These are phyloP conservation scores for Colletotrichum nymphaeae DNA, from an alignment of 2,329 filamentous ascomycete species.

Conservation along the genomic window DNA sequence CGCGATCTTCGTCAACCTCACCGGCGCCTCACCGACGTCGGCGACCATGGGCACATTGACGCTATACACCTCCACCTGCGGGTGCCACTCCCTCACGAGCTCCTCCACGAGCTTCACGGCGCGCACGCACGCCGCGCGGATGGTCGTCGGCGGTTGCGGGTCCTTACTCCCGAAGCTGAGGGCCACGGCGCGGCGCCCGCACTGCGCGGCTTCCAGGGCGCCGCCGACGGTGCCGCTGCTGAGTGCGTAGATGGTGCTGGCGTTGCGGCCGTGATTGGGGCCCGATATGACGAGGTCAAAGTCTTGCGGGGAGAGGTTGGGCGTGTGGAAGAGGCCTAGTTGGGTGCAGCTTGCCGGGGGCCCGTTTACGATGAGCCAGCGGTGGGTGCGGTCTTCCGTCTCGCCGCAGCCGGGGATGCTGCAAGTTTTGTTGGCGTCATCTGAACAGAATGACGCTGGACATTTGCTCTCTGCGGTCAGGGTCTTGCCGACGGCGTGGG, in stretches of 20 bases:
- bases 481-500: slow-evolving; percentile 76
- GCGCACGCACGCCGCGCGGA: slow-evolving; percentile 71
- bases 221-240: slow-evolving; percentile 69
- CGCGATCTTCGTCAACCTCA: slow-evolving; percentile 76
- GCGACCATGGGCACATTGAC: slow-evolving; percentile 77
- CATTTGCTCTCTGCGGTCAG: slow-evolving; percentile 50
- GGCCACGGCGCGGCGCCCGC: slow-evolving; percentile 69
- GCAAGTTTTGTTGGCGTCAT: slow-evolving; percentile 4
- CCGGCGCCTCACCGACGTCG: slow-evolving; percentile 68
- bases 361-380: slow-evolving; percentile 70
- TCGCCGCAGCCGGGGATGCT: slow-evolving; percentile 51
- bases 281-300: slow-evolving; percentile 70
- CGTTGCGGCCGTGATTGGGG: slow-evolving; percentile 72
- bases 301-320: slow-evolving; percentile 23
- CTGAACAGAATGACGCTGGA: slow-evolving; percentile 17
- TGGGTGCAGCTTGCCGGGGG: slow-evolving; percentile 70
- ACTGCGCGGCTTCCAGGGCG: slow-evolving; percentile 68
- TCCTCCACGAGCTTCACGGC: slow-evolving; percentile 72
- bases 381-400: slow-evolving; percentile 52
- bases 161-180: slow-evolving; percentile 78
- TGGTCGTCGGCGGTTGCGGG: slow-evolving; percentile 70
- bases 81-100: slow-evolving; percentile 67
- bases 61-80: slow-evolving; percentile 71
- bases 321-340: slow-evolving; percentile 68
- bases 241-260: slow-evolving; percentile 67